Evolutionary conservation across 2,329 filamentous ascomycete genomes (phyloP), one percentile per base, ranked within the genome.

Genomic region (Amesomyces nigricolor): DNA sequence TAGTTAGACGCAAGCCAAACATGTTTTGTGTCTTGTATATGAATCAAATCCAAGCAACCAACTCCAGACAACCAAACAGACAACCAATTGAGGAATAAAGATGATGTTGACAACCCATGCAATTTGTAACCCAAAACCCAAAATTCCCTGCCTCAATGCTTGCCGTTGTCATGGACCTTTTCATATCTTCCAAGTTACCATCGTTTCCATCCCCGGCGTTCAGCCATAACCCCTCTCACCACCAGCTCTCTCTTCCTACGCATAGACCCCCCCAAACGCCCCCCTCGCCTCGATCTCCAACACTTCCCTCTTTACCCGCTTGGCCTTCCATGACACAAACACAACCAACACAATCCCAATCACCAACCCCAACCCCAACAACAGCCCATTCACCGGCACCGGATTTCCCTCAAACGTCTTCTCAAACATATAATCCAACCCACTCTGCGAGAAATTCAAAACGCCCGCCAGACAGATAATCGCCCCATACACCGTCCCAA

Each of bases 401-500:
- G 91, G 91, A 67, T 95, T 78, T 5, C 85, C 82, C 19, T 75
- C 64, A 66, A 92, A 96, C 0, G 78, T 78, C 54, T 81, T 76
- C 66, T 95, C 88, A 40, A 91, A 90, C 37, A 92, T 68, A 22
- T 85, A 82, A 68, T 96, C 91, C 35, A 96, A 76, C 0, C 81
- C 89, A 5, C 86, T 86, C 73, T 95, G 90, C 1, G 82, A 82
- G 66, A 96, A 91, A 71, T 95, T 95, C 65, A 91, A 79, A 0
- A 96, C 69, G 0, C 91, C 91, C 0, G 90, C 86, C 1, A 94
- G 73, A 70, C 89, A 95, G 63, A 96, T 95, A 62, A 95, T 88
- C 17, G 91, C 78, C 10, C 91, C 91, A 70, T 96, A 96, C n/a
- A 96, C 90, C 55, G 89, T 95, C 45, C 91, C 91, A 63, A 96